Evolutionary conservation across 106 monocot species (phyloP).

Genomic region (Dioscorea zingiberensis): DNA sequence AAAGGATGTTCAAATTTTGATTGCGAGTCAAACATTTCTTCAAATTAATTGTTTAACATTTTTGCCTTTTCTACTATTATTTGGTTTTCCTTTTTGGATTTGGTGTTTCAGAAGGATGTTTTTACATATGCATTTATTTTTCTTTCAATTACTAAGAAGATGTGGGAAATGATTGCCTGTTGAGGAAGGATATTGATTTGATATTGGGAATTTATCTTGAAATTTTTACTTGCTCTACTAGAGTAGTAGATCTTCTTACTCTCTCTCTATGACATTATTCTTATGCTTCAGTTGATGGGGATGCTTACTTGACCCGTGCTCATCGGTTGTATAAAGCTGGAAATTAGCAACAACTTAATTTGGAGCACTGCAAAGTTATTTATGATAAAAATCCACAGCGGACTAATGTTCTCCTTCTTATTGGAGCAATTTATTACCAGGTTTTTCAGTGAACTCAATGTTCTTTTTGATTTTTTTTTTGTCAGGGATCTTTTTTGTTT

Average conservation of each 20-base stretch:
- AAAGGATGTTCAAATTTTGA: too few relatives aligned
- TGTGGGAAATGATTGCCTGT: not conserved
- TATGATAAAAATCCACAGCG: conserved; percentile 72
- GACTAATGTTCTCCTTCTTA: conserved; percentile 80
- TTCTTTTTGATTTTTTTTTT: not conserved
- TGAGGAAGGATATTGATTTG: not conserved
- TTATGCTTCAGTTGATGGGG: conserved; percentile 50
- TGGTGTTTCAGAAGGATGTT: not conserved
- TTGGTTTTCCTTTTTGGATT: not conserved
- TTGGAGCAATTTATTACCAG: conserved; percentile 94
- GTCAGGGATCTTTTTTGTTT: not conserved
- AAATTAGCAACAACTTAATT: conserved; percentile 63
- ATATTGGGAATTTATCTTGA: not conserved
- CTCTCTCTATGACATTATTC: conserved; percentile 4
- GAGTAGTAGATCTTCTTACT: not conserved
- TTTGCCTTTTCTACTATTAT: not conserved
- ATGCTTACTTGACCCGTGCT: conserved; percentile 52
- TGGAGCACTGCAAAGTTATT: conserved; percentile 62
- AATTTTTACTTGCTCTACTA: not conserved
- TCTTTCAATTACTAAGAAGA: not conserved
- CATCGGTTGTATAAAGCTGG: conserved; percentile 86
- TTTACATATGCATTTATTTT: too few relatives aligned
- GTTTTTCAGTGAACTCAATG: conserved; percentile 11
- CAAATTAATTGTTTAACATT: not conserved
- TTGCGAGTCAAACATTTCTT: too few relatives aligned